Conservation (phyloP, 2,329 filamentous ascomycete species). For the Metarhizium sp. region DNA sequence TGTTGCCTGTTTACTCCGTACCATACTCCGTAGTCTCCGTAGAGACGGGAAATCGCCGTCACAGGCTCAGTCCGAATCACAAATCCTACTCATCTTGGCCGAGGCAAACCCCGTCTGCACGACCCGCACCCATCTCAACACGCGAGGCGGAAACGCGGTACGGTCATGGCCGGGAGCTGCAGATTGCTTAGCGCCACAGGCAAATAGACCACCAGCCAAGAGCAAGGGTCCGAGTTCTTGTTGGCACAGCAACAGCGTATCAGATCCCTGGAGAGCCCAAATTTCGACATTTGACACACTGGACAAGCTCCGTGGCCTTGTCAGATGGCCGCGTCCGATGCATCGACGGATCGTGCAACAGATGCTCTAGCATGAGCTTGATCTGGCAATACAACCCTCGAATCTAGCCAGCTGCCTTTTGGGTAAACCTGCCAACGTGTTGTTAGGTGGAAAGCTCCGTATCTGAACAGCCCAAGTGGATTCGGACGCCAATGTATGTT, state of each 20-base stretch:
- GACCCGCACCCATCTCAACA: neutral
- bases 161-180: neutral
- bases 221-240: neutral
- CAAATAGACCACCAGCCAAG: neutral
- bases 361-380: neutral
- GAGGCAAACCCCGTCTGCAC: neutral
- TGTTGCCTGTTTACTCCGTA: too few relatives aligned
- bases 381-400: neutral
- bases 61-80: neutral
- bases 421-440: neutral
- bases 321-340: neutral
- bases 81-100: neutral
- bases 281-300: neutral
- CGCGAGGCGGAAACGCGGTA: neutral
- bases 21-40: too few relatives aligned
- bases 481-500: neutral
- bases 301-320: neutral
- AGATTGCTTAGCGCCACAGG: neutral
- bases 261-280: neutral
- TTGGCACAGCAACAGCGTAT: neutral
- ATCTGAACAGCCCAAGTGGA: neutral
- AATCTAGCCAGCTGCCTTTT: neutral
- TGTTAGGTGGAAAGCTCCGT: neutral
- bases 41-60: neutral
- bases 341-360: neutral